Conservation (phyloP, 805 yeast genomes). For the Starmerella asiatica region DNA sequence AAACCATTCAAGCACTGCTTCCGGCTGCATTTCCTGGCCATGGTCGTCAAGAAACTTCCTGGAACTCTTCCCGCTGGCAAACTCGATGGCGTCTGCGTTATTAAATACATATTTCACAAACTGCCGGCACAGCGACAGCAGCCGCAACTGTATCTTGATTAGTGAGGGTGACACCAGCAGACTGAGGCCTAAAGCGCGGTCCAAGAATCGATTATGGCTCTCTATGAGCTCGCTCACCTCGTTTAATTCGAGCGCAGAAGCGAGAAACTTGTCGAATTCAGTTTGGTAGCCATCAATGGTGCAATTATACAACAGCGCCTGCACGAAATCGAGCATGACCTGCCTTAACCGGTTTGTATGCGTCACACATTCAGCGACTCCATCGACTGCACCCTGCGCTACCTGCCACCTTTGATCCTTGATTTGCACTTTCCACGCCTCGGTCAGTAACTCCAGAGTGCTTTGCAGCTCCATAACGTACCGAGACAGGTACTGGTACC, state of each 20-base stretch:
- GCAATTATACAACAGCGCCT: slow-evolving; percentile 42
- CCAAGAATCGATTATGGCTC: slow-evolving; percentile 44
- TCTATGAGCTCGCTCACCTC: slow-evolving; percentile 35
- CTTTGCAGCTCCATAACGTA: slow-evolving; percentile 52
- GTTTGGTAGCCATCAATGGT: slow-evolving; percentile 46
- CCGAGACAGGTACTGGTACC: slow-evolving; percentile 70
- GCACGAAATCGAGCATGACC: slow-evolving; percentile 44
- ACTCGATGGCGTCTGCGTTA: slow-evolving; percentile 17
- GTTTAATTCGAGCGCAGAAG: slow-evolving; percentile 22
- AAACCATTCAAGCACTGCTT: slow-evolving; percentile 22
- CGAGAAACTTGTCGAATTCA: slow-evolving; percentile 36
- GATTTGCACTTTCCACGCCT: slow-evolving; percentile 3
- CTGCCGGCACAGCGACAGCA: slow-evolving; percentile 30
- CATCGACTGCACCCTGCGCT: slow-evolving; percentile 6
- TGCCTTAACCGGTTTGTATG: slow-evolving; percentile 24
- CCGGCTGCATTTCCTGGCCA: slow-evolving; percentile 19
- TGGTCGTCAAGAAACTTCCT: slow-evolving; percentile 15
- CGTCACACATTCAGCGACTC: not conserved
- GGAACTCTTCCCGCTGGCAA: slow-evolving; percentile 22
- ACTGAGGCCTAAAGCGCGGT: slow-evolving; percentile 51
- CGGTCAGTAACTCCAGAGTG: slow-evolving; percentile 34
- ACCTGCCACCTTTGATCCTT: slow-evolving; percentile 1
- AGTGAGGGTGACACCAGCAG: slow-evolving; percentile 48
- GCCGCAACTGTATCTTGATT: slow-evolving; percentile 31
- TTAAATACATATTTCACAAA: slow-evolving; percentile 21